These are phyloP conservation scores for Phaeoacremonium minimum DNA, from an alignment of 2,329 filamentous ascomycete genomes.

Conservation along the genomic window DNA sequence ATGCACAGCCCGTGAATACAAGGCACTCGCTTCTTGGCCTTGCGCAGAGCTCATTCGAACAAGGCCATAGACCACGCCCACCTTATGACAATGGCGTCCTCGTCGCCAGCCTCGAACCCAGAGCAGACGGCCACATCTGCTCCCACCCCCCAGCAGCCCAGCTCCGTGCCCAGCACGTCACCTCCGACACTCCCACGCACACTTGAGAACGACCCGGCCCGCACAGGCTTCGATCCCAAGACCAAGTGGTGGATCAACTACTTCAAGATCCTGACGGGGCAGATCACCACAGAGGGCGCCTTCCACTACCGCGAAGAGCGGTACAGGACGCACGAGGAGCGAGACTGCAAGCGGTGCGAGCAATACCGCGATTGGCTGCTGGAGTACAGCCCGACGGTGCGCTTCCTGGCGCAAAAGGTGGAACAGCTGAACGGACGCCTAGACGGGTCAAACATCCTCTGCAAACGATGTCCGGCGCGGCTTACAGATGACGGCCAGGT, in stretches of 20 bases:
- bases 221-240: slow-evolving; percentile 60
- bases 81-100: slow-evolving; percentile 12
- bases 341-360: slow-evolving; percentile 79
- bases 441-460: slow-evolving; percentile 71
- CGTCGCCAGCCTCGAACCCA: slow-evolving; percentile 7
- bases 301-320: slow-evolving; percentile 75
- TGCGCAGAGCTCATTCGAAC: too few relatives aligned
- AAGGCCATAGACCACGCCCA: too few relatives aligned
- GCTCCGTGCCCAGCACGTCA: slow-evolving; percentile 6
- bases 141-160: neutral
- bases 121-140: neutral
- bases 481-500: slow-evolving; percentile 54
- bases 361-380: slow-evolving; percentile 79
- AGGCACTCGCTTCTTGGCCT: too few relatives aligned
- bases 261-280: slow-evolving; percentile 75
- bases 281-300: slow-evolving; percentile 63
- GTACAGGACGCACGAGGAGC: slow-evolving; percentile 69
- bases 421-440: slow-evolving; percentile 73
- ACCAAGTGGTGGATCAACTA: slow-evolving; percentile 73
- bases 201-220: slow-evolving; percentile 53
- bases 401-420: slow-evolving; percentile 82
- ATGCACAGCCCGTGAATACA: too few relatives aligned
- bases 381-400: slow-evolving; percentile 77
- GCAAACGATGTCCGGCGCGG: slow-evolving; percentile 67
- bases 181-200: neutral